Percentiles rank a stretch among this genome's conserved stretches.
Conservation (phyloP, 371 early-diverging fungal genomes). For the Saksenaea vasiformis region DNA sequence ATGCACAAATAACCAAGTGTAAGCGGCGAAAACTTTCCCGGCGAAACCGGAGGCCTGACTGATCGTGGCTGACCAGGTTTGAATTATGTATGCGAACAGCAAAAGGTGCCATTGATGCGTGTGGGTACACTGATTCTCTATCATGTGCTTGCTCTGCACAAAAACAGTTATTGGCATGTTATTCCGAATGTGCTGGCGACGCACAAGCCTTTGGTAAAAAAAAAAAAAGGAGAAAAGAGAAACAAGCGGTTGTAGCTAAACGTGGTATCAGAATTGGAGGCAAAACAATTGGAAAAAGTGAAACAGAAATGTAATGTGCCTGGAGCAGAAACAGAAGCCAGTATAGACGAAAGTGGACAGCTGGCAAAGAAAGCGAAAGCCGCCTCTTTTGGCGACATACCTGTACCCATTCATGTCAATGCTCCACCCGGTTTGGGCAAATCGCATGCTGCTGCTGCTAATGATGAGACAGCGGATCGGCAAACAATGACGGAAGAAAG, state of each 20-base stretch:
- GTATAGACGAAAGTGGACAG: background rate
- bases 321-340: background rate
- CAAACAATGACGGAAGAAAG: background rate
- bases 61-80: constrained; percentile 2
- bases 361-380: background rate
- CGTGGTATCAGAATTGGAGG: background rate
- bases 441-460: background rate
- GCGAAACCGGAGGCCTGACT: background rate
- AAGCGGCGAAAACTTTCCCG: background rate
- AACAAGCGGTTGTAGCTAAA: background rate
- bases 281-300: background rate
- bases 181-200: constrained; percentile 19
- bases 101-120: constrained; percentile 12
- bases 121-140: background rate
- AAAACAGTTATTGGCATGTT: constrained; percentile 23
- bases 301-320: background rate
- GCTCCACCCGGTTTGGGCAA: background rate
- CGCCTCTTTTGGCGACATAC: background rate
- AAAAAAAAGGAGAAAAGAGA: background rate
- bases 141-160: constrained; percentile 20
- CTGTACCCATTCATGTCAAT: background rate
- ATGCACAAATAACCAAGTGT: constrained; percentile 11
- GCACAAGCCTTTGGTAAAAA: background rate
- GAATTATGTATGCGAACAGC: constrained; percentile 19
- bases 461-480: background rate